A percentile compares a stretch with the other conserved stretches of the same genome.
Conservation (phyloP, 2,329 filamentous ascomycete genomes). For the Xylaria sp. region DNA sequence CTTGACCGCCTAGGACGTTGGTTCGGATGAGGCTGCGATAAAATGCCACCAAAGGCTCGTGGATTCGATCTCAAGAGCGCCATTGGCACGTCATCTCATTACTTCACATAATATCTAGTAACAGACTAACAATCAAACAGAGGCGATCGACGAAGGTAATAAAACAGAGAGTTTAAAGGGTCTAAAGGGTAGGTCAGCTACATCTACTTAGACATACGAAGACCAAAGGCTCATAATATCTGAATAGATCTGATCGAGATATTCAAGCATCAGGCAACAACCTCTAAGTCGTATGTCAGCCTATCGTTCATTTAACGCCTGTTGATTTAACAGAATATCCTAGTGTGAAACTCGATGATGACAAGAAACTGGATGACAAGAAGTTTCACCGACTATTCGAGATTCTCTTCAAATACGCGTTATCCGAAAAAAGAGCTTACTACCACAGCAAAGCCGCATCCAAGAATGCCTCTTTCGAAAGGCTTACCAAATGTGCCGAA, state of each 20-base stretch:
- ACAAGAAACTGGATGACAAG: slow-evolving; percentile 70
- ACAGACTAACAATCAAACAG: slow-evolving; percentile 40
- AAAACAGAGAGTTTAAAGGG: slow-evolving; percentile 43
- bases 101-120: neutral
- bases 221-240: slow-evolving; percentile 14
- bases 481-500: slow-evolving; percentile 75
- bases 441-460: slow-evolving; percentile 60
- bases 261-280: slow-evolving; percentile 46
- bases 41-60: slow-evolving; percentile 44
- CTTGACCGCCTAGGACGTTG: neutral
- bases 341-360: slow-evolving; percentile 57
- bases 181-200: slow-evolving; percentile 41
- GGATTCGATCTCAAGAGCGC: slow-evolving; percentile 45
- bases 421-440: slow-evolving; percentile 74
- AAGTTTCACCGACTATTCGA: slow-evolving; percentile 86
- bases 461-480: slow-evolving; percentile 52
- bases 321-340: slow-evolving; percentile 7
- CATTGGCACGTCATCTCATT: slow-evolving; percentile 39
- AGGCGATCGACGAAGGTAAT: slow-evolving; percentile 44
- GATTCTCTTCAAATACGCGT: slow-evolving; percentile 75
- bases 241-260: slow-evolving; percentile 46
- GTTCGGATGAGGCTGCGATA: slow-evolving; percentile 21
- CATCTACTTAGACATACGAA: neutral
- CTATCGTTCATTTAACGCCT: neutral
- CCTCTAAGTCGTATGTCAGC: slow-evolving; percentile 43